These are phyloP conservation scores for Mimosa pudica DNA, from an alignment of 306 rosid species.

Conservation along the genomic window DNA sequence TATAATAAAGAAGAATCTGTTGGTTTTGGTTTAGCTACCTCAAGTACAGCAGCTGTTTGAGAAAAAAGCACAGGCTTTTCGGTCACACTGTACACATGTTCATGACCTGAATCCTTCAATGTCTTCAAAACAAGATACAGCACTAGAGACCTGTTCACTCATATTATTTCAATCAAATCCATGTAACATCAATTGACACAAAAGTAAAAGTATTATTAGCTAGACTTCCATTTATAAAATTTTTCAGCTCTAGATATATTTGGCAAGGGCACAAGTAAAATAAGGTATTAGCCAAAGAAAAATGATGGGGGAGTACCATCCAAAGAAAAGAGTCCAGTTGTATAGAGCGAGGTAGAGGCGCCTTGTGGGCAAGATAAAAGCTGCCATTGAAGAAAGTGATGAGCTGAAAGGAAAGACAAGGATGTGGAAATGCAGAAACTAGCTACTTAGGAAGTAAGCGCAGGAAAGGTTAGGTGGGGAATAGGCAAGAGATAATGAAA, in stretches of 20 bases:
- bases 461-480: not conserved
- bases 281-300: not conserved
- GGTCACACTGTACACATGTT: constrained; percentile 66
- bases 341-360: constrained; percentile 71
- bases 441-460: not conserved
- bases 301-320: constrained; percentile 53
- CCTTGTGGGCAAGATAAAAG: constrained; percentile 38
- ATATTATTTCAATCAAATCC: not conserved
- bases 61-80: constrained; percentile 68
- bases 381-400: constrained; percentile 52
- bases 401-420: not conserved
- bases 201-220: not conserved
- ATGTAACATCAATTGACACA: not conserved
- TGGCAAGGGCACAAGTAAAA: not conserved
- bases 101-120: constrained; percentile 59
- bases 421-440: not conserved
- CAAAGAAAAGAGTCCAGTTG: constrained; percentile 70
- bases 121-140: constrained; percentile 59
- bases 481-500: not conserved
- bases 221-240: not conserved
- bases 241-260: not conserved
- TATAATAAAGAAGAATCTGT: constrained; percentile 11
- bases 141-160: constrained; percentile 61
- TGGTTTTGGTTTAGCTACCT: constrained; percentile 42
- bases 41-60: constrained; percentile 79